These are phyloP conservation scores for Prinsepia uniflora DNA, from an alignment of 306 rosid species.

Conservation along the genomic window DNA sequence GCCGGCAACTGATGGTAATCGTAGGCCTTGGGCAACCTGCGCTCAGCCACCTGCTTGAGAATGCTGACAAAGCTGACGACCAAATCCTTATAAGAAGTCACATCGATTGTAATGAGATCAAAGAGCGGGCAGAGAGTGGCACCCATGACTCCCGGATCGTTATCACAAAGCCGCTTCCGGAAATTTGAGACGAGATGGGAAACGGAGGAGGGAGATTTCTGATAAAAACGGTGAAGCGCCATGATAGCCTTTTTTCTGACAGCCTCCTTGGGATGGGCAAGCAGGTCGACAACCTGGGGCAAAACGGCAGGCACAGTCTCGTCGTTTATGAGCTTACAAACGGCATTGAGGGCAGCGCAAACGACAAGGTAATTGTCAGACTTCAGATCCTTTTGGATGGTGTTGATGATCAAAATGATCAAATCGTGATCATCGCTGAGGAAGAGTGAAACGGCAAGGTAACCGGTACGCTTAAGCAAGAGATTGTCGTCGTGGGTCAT, in stretches of 20 bases:
- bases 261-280: conserved; percentile 72
- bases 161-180: conserved; percentile 75
- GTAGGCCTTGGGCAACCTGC: conserved; percentile 75
- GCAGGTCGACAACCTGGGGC: conserved; percentile 77
- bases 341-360: conserved; percentile 85
- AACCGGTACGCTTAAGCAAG: conserved; percentile 78
- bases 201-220: conserved; percentile 68
- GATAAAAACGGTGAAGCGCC: conserved; percentile 86
- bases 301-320: conserved; percentile 93
- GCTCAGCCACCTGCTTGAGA: conserved; percentile 86
- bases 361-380: conserved; percentile 84
- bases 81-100: conserved; percentile 66
- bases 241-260: conserved; percentile 87
- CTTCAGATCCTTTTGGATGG: conserved; percentile 85
- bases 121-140: conserved; percentile 78
- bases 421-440: conserved; percentile 79
- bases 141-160: conserved; percentile 96
- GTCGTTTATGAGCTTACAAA: conserved; percentile 74
- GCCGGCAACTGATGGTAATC: conserved; percentile 95
- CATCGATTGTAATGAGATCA: conserved; percentile 57
- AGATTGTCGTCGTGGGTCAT: conserved; percentile 88
- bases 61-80: conserved; percentile 81
- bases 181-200: conserved; percentile 69
- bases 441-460: conserved; percentile 89
- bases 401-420: conserved; percentile 86